phyloP scores from a whole-genome alignment of 352 stramenopile species.

The Saprolegnia parasitica region DNA sequence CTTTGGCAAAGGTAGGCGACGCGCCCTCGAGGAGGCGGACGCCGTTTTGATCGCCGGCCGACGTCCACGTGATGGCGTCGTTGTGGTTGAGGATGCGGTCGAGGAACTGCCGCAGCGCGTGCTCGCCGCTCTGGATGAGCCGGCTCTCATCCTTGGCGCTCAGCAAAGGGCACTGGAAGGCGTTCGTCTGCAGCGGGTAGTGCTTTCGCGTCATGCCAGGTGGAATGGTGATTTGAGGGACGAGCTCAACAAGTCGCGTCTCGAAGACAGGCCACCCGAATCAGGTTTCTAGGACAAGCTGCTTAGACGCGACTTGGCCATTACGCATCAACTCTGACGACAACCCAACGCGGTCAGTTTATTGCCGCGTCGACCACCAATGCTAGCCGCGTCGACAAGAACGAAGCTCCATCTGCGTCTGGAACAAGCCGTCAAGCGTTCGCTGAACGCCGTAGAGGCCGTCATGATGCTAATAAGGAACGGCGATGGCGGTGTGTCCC shows the following conservation, averaged over 20 bases:
- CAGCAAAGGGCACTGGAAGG: conserved; percentile 6
- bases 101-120: conserved; percentile 9
- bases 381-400: too few relatives aligned
- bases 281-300: background rate
- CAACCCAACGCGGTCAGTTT: too few relatives aligned
- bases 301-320: background rate
- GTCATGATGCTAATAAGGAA: too few relatives aligned
- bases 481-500: too few relatives aligned
- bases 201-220: conserved; percentile 4
- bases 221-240: background rate
- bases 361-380: too few relatives aligned
- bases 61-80: conserved; percentile 9
- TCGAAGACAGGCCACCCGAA: background rate
- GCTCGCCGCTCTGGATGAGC: conserved; percentile 9
- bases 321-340: background rate
- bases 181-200: conserved; percentile 22
- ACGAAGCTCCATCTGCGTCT: too few relatives aligned
- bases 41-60: conserved; percentile 3
- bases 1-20: conserved; percentile 1
- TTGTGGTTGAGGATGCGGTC: conserved; percentile 6
- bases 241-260: background rate
- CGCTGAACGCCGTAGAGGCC: too few relatives aligned
- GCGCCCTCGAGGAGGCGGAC: conserved; percentile 15
- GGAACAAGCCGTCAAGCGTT: too few relatives aligned
- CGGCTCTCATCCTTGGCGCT: background rate